Percentiles rank a stretch among this genome's conserved stretches.
phyloP scores from a whole-genome alignment of 164 flowering plant species.

The Taxillus chinensis region DNA sequence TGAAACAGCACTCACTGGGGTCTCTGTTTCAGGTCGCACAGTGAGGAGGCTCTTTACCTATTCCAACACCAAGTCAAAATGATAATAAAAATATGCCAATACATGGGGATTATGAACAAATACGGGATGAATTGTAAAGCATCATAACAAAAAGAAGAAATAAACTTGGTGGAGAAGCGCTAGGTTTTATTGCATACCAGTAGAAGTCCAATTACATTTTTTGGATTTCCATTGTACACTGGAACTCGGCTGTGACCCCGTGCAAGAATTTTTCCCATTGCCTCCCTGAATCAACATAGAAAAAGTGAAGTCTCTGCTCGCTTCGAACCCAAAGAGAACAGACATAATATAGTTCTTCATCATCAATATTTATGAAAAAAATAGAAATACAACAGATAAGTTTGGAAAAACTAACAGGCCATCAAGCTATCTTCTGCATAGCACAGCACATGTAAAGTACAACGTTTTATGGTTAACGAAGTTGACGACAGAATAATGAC shows the following conservation, averaged over 20 bases:
- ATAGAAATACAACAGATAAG: too few relatives aligned
- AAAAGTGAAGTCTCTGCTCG: neutral
- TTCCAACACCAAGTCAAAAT: conserved; percentile 2
- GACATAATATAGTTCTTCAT: too few relatives aligned
- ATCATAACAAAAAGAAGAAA: neutral
- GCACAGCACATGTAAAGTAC: too few relatives aligned
- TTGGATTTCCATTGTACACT: conserved; percentile 90
- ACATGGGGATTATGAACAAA: too few relatives aligned
- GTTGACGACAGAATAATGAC: too few relatives aligned
- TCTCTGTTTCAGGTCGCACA: conserved; percentile 93
- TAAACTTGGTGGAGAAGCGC: neutral
- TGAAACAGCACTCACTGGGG: conserved; percentile 98
- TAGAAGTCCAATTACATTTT: conserved; percentile 89
- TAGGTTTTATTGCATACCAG: conserved; percentile 40
- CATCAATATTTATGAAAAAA: too few relatives aligned
- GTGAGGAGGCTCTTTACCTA: conserved; percentile 98
- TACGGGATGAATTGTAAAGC: too few relatives aligned
- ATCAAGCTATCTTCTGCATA: too few relatives aligned
- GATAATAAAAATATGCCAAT: neutral
- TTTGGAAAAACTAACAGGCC: too few relatives aligned
- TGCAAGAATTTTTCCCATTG: conserved; percentile 92
- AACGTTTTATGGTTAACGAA: too few relatives aligned
- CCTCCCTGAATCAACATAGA: conserved; percentile 61
- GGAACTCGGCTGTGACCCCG: conserved; percentile 99
- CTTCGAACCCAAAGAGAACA: too few relatives aligned